Conservation (phyloP, 2,329 filamentous ascomycete species). For the Claviceps paspali region DNA sequence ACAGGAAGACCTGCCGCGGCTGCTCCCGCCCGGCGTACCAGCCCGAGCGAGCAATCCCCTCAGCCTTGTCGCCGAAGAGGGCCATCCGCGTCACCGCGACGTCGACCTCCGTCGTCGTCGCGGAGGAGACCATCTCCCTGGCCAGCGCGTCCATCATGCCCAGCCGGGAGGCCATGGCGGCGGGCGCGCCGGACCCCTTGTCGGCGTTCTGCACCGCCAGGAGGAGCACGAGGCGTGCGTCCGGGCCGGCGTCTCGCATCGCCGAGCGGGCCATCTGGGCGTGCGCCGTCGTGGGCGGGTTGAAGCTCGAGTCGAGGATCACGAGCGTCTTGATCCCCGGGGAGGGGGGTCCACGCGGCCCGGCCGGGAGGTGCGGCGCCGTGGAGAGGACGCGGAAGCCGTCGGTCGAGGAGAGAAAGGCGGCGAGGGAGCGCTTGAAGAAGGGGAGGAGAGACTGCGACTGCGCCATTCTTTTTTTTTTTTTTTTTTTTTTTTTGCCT, state of each 20-base stretch:
- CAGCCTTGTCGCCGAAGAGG: conserved; percentile 60
- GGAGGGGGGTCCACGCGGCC: neutral
- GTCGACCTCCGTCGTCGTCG: conserved; percentile 44
- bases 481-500: neutral
- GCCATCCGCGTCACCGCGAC: conserved; percentile 56
- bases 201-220: conserved; percentile 52
- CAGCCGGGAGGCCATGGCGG: conserved; percentile 50
- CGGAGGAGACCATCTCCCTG: too few relatives aligned
- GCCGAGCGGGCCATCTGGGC: conserved; percentile 39
- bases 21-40: conserved; percentile 21
- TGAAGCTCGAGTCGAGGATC: conserved; percentile 53
- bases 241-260: conserved; percentile 10
- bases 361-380: conserved; percentile 11
- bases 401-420: conserved; percentile 28
- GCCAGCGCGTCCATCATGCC: conserved; percentile 59
- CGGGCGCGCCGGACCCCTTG: conserved; percentile 51
- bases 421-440: conserved; percentile 28
- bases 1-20: conserved; percentile 49
- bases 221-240: conserved; percentile 36
- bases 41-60: conserved; percentile 33
- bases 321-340: conserved; percentile 23
- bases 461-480: conserved; percentile 1
- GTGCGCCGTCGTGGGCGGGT: conserved; percentile 50
- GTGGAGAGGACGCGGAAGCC: conserved; percentile 31
- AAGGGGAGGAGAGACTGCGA: conserved; percentile 23